Conservation (phyloP, 2,329 filamentous ascomycete species). For the Lizonia empirigonia region DNA sequence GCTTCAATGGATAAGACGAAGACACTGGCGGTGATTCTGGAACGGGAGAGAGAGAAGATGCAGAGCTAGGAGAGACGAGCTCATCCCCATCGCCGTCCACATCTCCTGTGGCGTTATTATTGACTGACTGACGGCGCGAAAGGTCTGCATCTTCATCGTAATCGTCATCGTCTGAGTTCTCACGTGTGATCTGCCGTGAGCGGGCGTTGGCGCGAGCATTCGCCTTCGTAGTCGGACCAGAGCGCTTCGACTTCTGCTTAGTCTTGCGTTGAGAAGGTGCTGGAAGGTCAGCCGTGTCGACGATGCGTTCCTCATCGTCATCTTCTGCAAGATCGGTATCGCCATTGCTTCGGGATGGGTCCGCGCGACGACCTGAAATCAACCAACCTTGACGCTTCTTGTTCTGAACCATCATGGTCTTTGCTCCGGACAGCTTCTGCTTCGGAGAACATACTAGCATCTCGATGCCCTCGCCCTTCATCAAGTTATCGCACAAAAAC, state of each 20-base stretch:
- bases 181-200: too few species aligned
- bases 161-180: not conserved
- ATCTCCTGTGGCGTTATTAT: not conserved
- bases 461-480: conserved; percentile 19
- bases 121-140: not conserved
- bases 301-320: not conserved
- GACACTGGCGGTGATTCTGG: too few species aligned
- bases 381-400: conserved; percentile 9
- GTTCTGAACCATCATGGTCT: conserved; percentile 8
- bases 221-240: not conserved
- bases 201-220: not conserved
- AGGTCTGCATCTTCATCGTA: not conserved
- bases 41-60: too few species aligned
- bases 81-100: not conserved
- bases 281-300: not conserved
- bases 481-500: conserved; percentile 14
- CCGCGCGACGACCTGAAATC: not conserved
- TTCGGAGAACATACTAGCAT: conserved; percentile 1
- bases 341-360: not conserved
- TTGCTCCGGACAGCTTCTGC: conserved; percentile 8
- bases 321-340: not conserved
- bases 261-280: not conserved
- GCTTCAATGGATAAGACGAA: too few species aligned
- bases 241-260: not conserved
- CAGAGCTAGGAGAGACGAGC: not conserved